These are phyloP conservation scores for Fusarium heterosporum DNA, from an alignment of 2,329 filamentous ascomycete species.

Conservation along the genomic window DNA sequence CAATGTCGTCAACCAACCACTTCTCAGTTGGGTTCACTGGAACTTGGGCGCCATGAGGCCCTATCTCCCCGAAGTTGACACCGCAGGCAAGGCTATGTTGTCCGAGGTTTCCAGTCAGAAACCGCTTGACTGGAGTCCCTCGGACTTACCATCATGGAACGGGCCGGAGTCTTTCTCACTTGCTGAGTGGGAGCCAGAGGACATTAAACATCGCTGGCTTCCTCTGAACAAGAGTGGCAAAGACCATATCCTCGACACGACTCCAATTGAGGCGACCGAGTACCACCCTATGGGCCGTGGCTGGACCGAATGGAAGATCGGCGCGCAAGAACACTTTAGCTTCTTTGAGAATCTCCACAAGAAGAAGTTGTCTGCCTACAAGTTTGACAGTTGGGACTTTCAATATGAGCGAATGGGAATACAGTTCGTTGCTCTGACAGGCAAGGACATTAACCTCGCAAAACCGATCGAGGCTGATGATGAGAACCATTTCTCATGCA, in stretches of 20 bases:
- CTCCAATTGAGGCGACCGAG: conserved; percentile 61
- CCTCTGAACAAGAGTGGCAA: conserved; percentile 50
- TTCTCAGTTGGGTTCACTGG: conserved; percentile 65
- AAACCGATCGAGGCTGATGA: conserved; percentile 59
- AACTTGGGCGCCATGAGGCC: conserved; percentile 64
- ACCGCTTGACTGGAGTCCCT: conserved; percentile 54
- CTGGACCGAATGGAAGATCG: conserved; percentile 63
- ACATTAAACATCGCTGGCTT: conserved; percentile 63
- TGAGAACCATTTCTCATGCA: conserved; percentile 59
- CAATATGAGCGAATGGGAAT: conserved; percentile 63
- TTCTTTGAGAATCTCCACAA: conserved; percentile 63
- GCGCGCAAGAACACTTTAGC: conserved; percentile 61
- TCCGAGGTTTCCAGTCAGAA: conserved; percentile 43
- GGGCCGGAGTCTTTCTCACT: conserved; percentile 47
- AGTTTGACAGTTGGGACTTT: conserved; percentile 62
- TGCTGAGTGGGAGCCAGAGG: conserved; percentile 52
- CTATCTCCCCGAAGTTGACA: conserved; percentile 62
- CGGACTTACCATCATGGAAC: conserved; percentile 52
- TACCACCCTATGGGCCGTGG: conserved; percentile 60
- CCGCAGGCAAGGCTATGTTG: conserved; percentile 31
- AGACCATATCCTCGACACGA: conserved; percentile 55
- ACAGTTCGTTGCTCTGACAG: conserved; percentile 66
- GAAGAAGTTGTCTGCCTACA: conserved; percentile 59
- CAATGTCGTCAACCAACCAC: conserved; percentile 68
- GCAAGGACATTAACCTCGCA: conserved; percentile 62